Percentiles rank a stretch among this genome's conserved stretches.
Conservation (phyloP, 495 filamentous ascomycete species). For the Rhizodiscina lignyota region DNA sequence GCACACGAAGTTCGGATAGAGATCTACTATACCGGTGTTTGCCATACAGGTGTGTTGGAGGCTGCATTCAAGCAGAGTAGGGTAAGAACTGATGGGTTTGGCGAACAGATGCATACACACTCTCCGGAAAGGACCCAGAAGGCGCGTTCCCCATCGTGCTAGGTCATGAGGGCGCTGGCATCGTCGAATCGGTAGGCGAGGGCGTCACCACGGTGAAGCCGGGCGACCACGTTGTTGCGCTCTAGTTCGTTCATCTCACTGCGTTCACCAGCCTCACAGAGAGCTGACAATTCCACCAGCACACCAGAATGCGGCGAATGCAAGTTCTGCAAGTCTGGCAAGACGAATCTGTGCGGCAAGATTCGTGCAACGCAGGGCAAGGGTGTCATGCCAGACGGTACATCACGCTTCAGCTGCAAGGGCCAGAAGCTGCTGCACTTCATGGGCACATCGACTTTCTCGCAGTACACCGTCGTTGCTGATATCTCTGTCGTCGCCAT, state of each 20-base stretch:
- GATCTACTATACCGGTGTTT: slow-evolving; percentile 93
- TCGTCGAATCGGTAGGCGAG: slow-evolving; percentile 93
- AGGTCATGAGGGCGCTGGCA: slow-evolving; percentile 91
- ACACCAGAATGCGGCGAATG: slow-evolving; percentile 93
- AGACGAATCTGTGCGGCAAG: slow-evolving; percentile 99
- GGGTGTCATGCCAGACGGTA: slow-evolving; percentile 96
- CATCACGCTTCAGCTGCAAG: slow-evolving; percentile 84
- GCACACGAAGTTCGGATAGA: slow-evolving; percentile 94
- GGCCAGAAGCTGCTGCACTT: slow-evolving; percentile 93
- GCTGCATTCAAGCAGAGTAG: slow-evolving; percentile 2
- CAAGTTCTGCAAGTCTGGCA: slow-evolving; percentile 98
- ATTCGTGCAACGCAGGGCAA: slow-evolving; percentile 92
- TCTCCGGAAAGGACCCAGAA: slow-evolving; percentile 96
- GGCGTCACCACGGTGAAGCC: slow-evolving; percentile 85
- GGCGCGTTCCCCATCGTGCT: slow-evolving; percentile 94
- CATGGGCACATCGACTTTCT: slow-evolving; percentile 98
- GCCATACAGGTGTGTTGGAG: slow-evolving; percentile 90
- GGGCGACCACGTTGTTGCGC: slow-evolving; percentile 86
- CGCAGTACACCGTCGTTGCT: slow-evolving; percentile 95
- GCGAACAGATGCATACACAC: slow-evolving; percentile 92
- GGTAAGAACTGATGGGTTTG: background rate
- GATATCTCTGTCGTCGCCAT: slow-evolving; percentile 96
- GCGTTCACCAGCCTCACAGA: background rate
- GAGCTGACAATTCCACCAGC: slow-evolving; percentile 27
- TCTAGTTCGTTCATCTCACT: slow-evolving; percentile 50